phyloP scores from a whole-genome alignment of 2,329 filamentous ascomycete genomes.

The Penicillium corylophilum region DNA sequence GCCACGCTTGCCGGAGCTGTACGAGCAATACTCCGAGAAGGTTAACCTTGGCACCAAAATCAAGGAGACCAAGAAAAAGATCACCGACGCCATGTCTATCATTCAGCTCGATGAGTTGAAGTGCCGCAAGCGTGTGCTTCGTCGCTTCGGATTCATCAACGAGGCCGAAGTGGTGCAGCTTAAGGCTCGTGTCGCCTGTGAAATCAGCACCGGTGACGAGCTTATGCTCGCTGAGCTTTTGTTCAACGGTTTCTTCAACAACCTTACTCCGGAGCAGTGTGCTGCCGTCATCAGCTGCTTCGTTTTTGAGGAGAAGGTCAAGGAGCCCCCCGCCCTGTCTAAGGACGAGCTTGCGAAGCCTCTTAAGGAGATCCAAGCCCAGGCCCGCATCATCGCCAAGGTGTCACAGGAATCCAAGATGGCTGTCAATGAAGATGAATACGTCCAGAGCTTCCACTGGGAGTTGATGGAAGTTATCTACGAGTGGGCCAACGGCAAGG shows the following conservation, averaged over 20 bases:
- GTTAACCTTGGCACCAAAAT: slow-evolving; percentile 73
- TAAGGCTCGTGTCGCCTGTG: slow-evolving; percentile 94
- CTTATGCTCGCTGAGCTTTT: slow-evolving; percentile 88
- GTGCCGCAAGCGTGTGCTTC: slow-evolving; percentile 89
- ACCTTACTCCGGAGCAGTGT: slow-evolving; percentile 81
- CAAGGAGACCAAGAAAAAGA: slow-evolving; percentile 84
- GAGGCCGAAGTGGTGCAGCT: slow-evolving; percentile 93
- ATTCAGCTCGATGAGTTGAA: slow-evolving; percentile 95
- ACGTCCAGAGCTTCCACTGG: slow-evolving; percentile 83
- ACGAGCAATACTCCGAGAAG: slow-evolving; percentile 83
- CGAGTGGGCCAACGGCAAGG: slow-evolving; percentile 84
- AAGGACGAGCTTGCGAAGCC: slow-evolving; percentile 80
- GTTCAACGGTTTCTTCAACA: slow-evolving; percentile 98
- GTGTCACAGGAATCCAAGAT: slow-evolving; percentile 94
- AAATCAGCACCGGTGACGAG: slow-evolving; percentile 96
- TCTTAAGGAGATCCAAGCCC: slow-evolving; percentile 79
- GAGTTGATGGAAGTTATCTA: slow-evolving; percentile 97
- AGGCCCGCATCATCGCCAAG: slow-evolving; percentile 86
- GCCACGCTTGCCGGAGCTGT: slow-evolving; percentile 76
- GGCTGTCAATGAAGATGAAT: slow-evolving; percentile 91
- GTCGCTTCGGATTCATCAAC: slow-evolving; percentile 92
- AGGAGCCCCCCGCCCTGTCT: slow-evolving; percentile 67
- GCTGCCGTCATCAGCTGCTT: slow-evolving; percentile 88
- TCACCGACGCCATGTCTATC: slow-evolving; percentile 78
- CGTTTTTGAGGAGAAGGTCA: slow-evolving; percentile 95